These are phyloP conservation scores for Sporobolomyces roseus DNA, from an alignment of 768 basidiomycete species.

Conservation along the genomic window DNA sequence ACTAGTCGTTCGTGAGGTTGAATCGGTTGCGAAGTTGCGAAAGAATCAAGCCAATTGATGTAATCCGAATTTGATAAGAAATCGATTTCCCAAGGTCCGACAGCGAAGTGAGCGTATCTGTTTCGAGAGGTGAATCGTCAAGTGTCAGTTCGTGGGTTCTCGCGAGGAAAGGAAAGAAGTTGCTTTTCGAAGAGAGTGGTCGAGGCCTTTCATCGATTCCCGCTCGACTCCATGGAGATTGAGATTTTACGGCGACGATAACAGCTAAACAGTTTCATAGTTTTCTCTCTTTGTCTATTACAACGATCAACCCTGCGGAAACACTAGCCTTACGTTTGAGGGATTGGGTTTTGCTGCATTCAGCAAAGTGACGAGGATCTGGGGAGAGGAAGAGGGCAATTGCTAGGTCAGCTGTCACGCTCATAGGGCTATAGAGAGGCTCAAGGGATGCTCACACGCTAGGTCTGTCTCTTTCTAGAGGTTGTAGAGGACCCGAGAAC, in stretches of 20 bases:
- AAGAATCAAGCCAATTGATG: constrained; percentile 11
- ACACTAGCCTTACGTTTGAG: neutral
- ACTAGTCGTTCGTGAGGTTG: neutral
- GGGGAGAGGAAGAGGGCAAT: neutral
- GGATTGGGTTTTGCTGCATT: neutral
- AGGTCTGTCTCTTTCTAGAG: neutral
- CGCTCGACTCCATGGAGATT: neutral
- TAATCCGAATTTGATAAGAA: constrained; percentile 13
- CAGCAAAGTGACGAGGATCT: neutral
- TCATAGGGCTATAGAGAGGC: neutral
- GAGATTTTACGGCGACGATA: neutral
- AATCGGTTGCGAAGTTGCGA: neutral
- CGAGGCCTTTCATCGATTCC: neutral
- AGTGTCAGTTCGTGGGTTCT: neutral
- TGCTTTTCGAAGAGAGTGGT: neutral
- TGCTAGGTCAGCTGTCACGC: neutral
- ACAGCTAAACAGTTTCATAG: too few species aligned
- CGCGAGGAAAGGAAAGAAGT: neutral
- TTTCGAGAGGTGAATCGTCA: too few species aligned
- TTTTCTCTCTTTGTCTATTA: constrained; percentile 7
- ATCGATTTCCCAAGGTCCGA: neutral
- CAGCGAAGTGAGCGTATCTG: constrained; percentile 16
- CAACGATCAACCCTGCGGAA: neutral
- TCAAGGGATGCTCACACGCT: constrained; percentile 2
- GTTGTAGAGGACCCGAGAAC: neutral